Percentiles rank a stretch among this genome's conserved stretches.
Conservation (phyloP, 768 basidiomycete species). For the Lactarius hatsudake region DNA sequence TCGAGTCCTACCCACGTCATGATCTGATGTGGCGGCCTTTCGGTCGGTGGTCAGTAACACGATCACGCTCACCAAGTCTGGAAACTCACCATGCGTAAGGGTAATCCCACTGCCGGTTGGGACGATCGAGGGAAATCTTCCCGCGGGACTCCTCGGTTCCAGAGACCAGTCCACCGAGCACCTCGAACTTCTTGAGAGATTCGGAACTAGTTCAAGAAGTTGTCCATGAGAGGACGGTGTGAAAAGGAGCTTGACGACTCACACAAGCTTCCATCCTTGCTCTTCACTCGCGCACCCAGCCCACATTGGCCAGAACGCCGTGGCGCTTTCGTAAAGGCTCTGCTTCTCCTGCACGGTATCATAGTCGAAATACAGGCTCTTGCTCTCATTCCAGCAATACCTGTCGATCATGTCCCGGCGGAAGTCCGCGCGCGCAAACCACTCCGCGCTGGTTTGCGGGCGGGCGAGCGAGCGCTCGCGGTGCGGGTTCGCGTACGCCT, state of each 20-base stretch:
- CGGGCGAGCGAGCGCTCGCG: too few species aligned
- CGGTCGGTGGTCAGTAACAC: slow-evolving; percentile 20
- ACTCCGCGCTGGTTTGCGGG: too few species aligned
- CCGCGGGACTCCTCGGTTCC: slow-evolving; percentile 97
- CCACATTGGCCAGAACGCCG: slow-evolving; percentile 95
- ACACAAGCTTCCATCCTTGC: slow-evolving; percentile 93
- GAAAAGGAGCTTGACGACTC: slow-evolving; percentile 37
- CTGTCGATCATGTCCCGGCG: slow-evolving; percentile 32
- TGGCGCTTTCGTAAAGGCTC: slow-evolving; percentile 95
- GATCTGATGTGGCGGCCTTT: slow-evolving; percentile 94
- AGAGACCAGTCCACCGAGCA: slow-evolving; percentile 90
- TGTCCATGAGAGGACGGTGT: background rate
- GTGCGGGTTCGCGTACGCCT: too few species aligned
- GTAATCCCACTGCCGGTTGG: slow-evolving; percentile 99
- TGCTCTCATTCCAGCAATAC: slow-evolving; percentile 96
- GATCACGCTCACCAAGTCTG: background rate
- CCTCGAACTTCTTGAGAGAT: slow-evolving; percentile 96
- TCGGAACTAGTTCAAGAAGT: slow-evolving; percentile 51
- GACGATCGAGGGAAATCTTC: slow-evolving; percentile 91
- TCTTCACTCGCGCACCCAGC: slow-evolving; percentile 96
- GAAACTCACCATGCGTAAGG: slow-evolving; percentile 71
- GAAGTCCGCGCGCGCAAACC: too few species aligned
- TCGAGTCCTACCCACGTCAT: slow-evolving; percentile 98
- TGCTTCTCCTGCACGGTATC: slow-evolving; percentile 90
- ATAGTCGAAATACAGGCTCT: slow-evolving; percentile 93